Evolutionary conservation across 345 rosid genomes (phyloP).

Genomic region (Brassica carinata): DNA sequence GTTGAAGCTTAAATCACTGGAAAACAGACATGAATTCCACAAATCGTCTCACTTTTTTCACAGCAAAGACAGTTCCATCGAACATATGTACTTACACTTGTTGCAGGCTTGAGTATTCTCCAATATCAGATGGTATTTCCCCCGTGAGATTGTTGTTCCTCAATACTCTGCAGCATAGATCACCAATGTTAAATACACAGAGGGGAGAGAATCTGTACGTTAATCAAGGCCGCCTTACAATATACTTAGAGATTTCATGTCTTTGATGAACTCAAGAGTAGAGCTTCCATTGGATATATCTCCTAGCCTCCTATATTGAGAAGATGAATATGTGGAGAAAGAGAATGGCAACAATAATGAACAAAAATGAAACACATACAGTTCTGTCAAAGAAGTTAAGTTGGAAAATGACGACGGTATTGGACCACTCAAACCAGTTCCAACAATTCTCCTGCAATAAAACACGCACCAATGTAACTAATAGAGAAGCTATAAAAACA

Average conservation of each 20-base stretch:
- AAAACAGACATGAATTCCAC: conserved; percentile 14
- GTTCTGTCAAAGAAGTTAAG: conserved; percentile 49
- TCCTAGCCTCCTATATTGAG: conserved; percentile 60
- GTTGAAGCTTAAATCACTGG: conserved; percentile 46
- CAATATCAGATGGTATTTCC: conserved; percentile 58
- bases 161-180: conserved; percentile 45
- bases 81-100: conserved; percentile 53
- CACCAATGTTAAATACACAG: conserved; percentile 15
- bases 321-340: conserved; percentile 1
- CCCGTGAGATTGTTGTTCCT: conserved; percentile 59
- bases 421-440: conserved; percentile 63
- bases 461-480: conserved; percentile 8
- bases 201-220: neutral
- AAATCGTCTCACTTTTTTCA: neutral
- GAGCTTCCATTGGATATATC: conserved; percentile 62
- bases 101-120: conserved; percentile 51
- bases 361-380: conserved; percentile 50
- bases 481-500: neutral
- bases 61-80: neutral
- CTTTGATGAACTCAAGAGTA: conserved; percentile 26
- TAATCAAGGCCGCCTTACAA: conserved; percentile 47
- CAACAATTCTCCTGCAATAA: conserved; percentile 56
- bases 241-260: conserved; percentile 47
- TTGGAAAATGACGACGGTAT: conserved; percentile 62
- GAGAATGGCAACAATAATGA: neutral